These are phyloP conservation scores for Blastobotrys ciferrii DNA, from an alignment of 1,139 yeast genomes.

Conservation along the genomic window DNA sequence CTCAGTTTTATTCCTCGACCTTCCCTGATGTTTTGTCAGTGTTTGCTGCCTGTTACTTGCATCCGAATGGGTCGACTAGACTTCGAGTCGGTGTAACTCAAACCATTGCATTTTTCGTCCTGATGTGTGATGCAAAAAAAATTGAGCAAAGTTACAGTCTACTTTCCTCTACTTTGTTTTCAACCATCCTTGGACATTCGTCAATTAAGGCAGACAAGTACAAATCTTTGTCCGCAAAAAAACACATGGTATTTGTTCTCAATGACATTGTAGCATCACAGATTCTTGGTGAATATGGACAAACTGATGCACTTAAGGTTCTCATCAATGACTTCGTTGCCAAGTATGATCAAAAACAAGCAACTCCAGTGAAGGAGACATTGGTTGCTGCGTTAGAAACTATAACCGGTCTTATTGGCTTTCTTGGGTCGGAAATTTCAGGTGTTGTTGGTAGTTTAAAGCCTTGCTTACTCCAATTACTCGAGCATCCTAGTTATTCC, in stretches of 20 bases:
- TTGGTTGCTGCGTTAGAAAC: conserved; percentile 31
- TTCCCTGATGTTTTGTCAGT: conserved; percentile 26
- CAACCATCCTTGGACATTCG: conserved; percentile 23
- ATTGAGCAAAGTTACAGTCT: conserved; percentile 30
- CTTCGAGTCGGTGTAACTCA: conserved; percentile 33
- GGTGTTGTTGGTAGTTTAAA: conserved; percentile 28
- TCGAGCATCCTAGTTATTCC: conserved; percentile 22
- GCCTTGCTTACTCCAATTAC: conserved; percentile 22
- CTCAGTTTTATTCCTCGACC: conserved; percentile 11
- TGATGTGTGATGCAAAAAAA: conserved; percentile 23
- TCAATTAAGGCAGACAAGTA: conserved; percentile 24
- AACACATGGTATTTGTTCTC: conserved; percentile 32
- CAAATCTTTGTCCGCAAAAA: conserved; percentile 27
- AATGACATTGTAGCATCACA: conserved; percentile 31
- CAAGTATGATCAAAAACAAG: conserved; percentile 24
- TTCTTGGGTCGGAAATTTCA: conserved; percentile 36
- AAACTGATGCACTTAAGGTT: conserved; percentile 30
- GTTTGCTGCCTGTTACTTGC: conserved; percentile 24
- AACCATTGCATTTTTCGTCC: conserved; percentile 30
- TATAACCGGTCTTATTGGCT: conserved; percentile 27
- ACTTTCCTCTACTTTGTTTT: conserved; percentile 29
- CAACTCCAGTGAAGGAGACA: conserved; percentile 28
- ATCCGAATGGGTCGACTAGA: conserved; percentile 23
- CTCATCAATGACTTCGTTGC: conserved; percentile 32
- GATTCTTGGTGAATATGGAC: conserved; percentile 37